These are phyloP conservation scores for Candida mesenterica DNA, from an alignment of 1,139 yeast species.

Conservation along the genomic window DNA sequence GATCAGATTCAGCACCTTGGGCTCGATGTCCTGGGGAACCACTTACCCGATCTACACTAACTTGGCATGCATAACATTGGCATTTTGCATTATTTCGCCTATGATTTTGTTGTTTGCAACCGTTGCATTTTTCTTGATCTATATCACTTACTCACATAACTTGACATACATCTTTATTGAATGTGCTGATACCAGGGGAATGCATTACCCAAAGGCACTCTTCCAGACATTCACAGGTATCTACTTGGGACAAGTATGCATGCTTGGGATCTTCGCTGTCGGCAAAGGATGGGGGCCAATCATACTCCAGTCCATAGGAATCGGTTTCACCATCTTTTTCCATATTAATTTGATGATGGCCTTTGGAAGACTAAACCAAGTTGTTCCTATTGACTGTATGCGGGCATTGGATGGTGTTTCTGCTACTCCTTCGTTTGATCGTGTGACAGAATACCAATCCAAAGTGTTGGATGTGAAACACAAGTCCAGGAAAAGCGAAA, in stretches of 20 bases:
- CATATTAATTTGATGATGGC: constrained; percentile 63
- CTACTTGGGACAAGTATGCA: constrained; percentile 81
- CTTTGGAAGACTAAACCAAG: constrained; percentile 57
- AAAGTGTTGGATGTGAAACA: constrained; percentile 29
- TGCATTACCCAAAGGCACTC: constrained; percentile 82
- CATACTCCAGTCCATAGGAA: constrained; percentile 65
- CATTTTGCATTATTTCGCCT: constrained; percentile 84
- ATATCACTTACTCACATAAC: constrained; percentile 78
- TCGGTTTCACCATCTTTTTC: constrained; percentile 62
- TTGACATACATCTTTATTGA: constrained; percentile 64
- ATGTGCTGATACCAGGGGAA: constrained; percentile 75
- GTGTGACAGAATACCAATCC: constrained; percentile 34
- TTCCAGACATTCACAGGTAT: constrained; percentile 87
- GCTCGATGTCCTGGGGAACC: constrained; percentile 81
- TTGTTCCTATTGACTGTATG: constrained; percentile 70
- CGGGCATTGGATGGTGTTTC: constrained; percentile 65
- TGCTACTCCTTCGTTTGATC: constrained; percentile 49
- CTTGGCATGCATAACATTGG: constrained; percentile 74
- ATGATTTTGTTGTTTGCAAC: constrained; percentile 64
- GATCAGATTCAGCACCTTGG: constrained; percentile 63
- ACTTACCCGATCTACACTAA: constrained; percentile 81
- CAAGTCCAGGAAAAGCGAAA: constrained; percentile 12
- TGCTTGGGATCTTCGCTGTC: constrained; percentile 81
- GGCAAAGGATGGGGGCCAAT: constrained; percentile 97
- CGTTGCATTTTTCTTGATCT: constrained; percentile 66